A percentile compares a stretch with the other conserved stretches of the same genome.
These are phyloP conservation scores for Claviceps pazoutovae DNA, from an alignment of 2,329 filamentous ascomycete genomes.

Conservation along the genomic window DNA sequence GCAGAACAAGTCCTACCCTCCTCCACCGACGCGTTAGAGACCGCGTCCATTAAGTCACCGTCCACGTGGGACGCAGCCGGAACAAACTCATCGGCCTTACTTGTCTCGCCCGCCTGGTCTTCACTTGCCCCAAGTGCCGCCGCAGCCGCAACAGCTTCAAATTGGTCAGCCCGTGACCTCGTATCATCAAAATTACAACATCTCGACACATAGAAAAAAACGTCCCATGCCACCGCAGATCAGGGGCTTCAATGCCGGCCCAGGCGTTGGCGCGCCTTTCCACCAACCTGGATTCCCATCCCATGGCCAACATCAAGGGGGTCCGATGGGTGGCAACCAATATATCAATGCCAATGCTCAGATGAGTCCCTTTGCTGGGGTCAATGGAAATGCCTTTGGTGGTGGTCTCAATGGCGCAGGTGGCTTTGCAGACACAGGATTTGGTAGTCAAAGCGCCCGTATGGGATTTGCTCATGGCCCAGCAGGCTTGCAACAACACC, in stretches of 20 bases:
- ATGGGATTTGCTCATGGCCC: constrained; percentile 69
- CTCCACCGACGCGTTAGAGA: constrained; percentile 17
- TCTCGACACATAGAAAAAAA: background rate
- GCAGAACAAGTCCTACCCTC: constrained; percentile 6
- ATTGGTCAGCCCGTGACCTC: background rate
- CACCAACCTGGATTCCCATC: constrained; percentile 37
- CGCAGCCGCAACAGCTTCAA: background rate
- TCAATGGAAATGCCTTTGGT: constrained; percentile 42
- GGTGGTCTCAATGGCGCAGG: constrained; percentile 41
- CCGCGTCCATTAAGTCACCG: constrained; percentile 1
- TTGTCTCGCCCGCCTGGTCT: background rate
- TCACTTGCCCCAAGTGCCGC: background rate
- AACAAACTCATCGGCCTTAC: background rate
- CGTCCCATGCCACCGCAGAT: constrained; percentile 24
- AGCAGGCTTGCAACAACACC: constrained; percentile 44
- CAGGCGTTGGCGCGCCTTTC: constrained; percentile 25
- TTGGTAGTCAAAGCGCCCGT: constrained; percentile 76
- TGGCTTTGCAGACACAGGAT: constrained; percentile 50
- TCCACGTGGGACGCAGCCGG: background rate
- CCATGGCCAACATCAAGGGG: constrained; percentile 35
- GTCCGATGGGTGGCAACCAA: constrained; percentile 49
- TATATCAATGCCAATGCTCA: constrained; percentile 58
- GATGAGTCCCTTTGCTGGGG: constrained; percentile 50
- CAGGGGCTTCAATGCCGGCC: constrained; percentile 24
- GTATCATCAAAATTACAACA: background rate